These are phyloP conservation scores for Bryum argenteum DNA, from an alignment of 225 moss, liverwort and hornwort genomes.

Conservation along the genomic window DNA sequence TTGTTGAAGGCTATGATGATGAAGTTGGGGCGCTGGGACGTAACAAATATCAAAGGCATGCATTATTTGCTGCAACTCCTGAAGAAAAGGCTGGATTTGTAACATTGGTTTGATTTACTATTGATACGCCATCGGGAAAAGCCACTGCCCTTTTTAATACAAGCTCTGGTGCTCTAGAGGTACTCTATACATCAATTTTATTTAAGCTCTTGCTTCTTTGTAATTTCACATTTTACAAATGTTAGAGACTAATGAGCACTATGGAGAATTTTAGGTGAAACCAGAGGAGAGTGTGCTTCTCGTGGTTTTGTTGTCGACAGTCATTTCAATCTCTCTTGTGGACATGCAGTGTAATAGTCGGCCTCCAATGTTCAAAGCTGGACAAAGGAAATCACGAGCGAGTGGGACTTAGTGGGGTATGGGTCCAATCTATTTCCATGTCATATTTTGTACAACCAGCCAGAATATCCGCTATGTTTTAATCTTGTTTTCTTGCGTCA, in stretches of 20 bases:
- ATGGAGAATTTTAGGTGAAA: conserved; percentile 56
- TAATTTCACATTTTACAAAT: conserved; percentile 13
- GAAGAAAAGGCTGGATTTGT: conserved; percentile 62
- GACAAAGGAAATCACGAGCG: conserved; percentile 33
- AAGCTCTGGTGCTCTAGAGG: conserved; percentile 67
- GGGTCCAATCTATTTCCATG: conserved; percentile 16
- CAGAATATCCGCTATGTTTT: not conserved
- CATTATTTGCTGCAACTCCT: conserved; percentile 46
- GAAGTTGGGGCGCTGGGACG: too few relatives aligned
- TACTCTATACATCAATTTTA: conserved; percentile 18
- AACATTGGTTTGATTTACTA: conserved; percentile 60
- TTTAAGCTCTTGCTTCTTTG: conserved; percentile 9
- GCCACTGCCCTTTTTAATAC: conserved; percentile 75
- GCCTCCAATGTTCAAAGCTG: conserved; percentile 30
- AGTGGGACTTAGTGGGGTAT: conserved; percentile 58
- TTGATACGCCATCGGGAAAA: conserved; percentile 54
- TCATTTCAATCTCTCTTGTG: conserved; percentile 56
- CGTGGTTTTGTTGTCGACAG: conserved; percentile 66
- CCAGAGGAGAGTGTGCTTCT: conserved; percentile 74
- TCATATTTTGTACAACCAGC: conserved; percentile 19
- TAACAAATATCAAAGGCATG: too few relatives aligned
- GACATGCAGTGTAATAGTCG: conserved; percentile 58
- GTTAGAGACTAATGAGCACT: conserved; percentile 26
- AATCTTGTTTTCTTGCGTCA: conserved; percentile 9
- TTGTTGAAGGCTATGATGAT: too few relatives aligned